Base-by-base conservation (phyloP, 108 stramenopile species). In the Conticribra weissflogii region DNA sequence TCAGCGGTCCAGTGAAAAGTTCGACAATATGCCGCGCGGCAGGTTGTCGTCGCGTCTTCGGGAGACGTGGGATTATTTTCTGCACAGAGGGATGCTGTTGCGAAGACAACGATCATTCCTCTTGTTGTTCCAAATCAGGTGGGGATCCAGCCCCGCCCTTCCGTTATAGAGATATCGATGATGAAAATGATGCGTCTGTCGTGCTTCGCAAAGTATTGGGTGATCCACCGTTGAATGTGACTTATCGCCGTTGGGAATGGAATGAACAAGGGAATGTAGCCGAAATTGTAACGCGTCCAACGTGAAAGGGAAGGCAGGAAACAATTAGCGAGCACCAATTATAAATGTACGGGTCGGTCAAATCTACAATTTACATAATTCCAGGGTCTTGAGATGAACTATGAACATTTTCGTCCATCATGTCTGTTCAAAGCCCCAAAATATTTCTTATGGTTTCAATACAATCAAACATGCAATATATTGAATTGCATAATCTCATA, bases 21-120 rank as follows among this genome's bases (percentile, higher is more conserved):
- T 74, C 73, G 9, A 81, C 84, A 16, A 30, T 57, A 1, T 80
- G 79, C 53, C 67, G 70, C 28, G 51, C 46, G 8, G 32, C 25
- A 25, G 81, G 81, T 3, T 85, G 84, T 50, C 72, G 81, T 31
- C 77, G 84, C 8, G n/a, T 82, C 12, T 85, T 74, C 71, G 84
- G 84, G 21, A 54, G 81, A 54, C 52, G 78, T 7, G 84, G 79
- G 14, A 49, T 67, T 34, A 32, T 73, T 32, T 85, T 85, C 41
- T 85, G 84, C 56, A 82, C 81, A 3, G 84, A 85, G 59, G 84
- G 84, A 0, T 78, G 81, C 31, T 61, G 47, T 25, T 60, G 63
- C 17, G 50, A 63, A n/a, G 4, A 34, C 24, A 53, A 61, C 18
- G 59, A 58, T 9, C 27, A 55, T 29, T 52, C 59, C 18, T 36